Evolutionary conservation across 2,329 filamentous ascomycete species (phyloP).

Genomic region (Pseudogymnoascus sp.): DNA sequence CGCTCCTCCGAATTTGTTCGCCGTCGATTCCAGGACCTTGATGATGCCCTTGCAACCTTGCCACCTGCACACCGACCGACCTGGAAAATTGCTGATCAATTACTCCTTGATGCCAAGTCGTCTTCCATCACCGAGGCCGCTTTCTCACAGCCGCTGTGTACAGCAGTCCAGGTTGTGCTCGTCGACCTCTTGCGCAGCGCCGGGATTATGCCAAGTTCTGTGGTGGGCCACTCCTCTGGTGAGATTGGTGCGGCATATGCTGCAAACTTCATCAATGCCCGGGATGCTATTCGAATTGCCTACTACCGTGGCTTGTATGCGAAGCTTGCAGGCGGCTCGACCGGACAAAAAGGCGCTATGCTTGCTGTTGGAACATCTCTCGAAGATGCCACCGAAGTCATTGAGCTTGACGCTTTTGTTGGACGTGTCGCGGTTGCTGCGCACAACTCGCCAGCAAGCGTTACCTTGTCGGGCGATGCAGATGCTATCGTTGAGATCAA

Average conservation of each 20-base stretch:
- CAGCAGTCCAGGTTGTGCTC: slow-evolving; percentile 39
- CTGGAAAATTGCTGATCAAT: neutral
- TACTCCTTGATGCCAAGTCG: slow-evolving; percentile 14
- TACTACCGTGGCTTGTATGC: slow-evolving; percentile 30
- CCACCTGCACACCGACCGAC: slow-evolving; percentile 13
- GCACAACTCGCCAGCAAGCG: slow-evolving; percentile 23
- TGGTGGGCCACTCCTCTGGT: slow-evolving; percentile 39
- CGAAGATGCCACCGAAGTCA: slow-evolving; percentile 16
- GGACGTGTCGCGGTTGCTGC: slow-evolving; percentile 27
- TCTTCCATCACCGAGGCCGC: slow-evolving; percentile 38
- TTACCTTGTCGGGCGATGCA: slow-evolving; percentile 21
- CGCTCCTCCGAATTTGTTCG: neutral
- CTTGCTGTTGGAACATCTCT: slow-evolving; percentile 38
- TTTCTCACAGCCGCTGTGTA: slow-evolving; percentile 35
- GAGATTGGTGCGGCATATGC: slow-evolving; percentile 42
- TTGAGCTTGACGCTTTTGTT: slow-evolving; percentile 7
- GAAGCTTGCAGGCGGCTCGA: slow-evolving; percentile 22
- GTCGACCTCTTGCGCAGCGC: slow-evolving; percentile 36
- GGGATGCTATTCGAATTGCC: slow-evolving; percentile 34
- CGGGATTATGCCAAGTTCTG: slow-evolving; percentile 30
- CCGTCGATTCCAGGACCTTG: neutral
- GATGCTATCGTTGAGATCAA: slow-evolving; percentile 12
- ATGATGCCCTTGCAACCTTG: slow-evolving; percentile 2
- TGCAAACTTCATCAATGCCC: slow-evolving; percentile 26
- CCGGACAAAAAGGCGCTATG: slow-evolving; percentile 38